Evolutionary conservation across 2,329 filamentous ascomycete genomes (phyloP).

Genomic region (Helotiales sp.): DNA sequence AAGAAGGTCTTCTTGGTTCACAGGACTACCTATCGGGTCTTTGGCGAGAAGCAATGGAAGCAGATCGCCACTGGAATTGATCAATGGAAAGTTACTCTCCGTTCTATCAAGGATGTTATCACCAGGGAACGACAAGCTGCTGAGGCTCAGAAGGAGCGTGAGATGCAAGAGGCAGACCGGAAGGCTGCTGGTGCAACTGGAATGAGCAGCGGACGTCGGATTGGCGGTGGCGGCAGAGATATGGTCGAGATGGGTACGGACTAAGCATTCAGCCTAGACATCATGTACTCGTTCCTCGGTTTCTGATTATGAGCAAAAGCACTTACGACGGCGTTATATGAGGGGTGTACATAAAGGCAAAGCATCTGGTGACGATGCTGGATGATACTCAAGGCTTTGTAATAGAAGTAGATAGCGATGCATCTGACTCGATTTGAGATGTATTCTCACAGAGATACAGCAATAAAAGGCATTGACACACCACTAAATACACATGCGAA

Average conservation of each 20-base stretch:
- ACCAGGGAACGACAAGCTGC: conserved; percentile 80
- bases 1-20: conserved; percentile 94
- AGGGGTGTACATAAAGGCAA: conserved; percentile 32
- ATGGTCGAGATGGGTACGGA: conserved; percentile 38
- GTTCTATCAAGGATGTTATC: conserved; percentile 75
- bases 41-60: conserved; percentile 97
- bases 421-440: background rate
- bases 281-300: background rate
- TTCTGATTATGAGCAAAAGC: conserved; percentile 9
- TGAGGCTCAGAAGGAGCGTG: conserved; percentile 74
- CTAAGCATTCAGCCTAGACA: conserved; percentile 20
- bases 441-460: background rate
- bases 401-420: conserved; percentile 3
- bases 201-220: conserved; percentile 45
- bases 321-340: conserved; percentile 27
- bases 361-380: conserved; percentile 36
- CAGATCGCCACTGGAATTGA: conserved; percentile 89
- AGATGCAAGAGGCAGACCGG: conserved; percentile 69
- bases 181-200: conserved; percentile 45
- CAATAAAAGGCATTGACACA: conserved; percentile 10
- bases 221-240: conserved; percentile 26
- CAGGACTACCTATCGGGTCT: conserved; percentile 93
- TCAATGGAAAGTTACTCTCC: conserved; percentile 83
- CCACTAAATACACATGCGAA: conserved; percentile 21
- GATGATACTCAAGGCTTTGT: conserved; percentile 18